These are phyloP conservation scores for Abrus precatorius DNA, from an alignment of 306 rosid species.

Conservation along the genomic window DNA sequence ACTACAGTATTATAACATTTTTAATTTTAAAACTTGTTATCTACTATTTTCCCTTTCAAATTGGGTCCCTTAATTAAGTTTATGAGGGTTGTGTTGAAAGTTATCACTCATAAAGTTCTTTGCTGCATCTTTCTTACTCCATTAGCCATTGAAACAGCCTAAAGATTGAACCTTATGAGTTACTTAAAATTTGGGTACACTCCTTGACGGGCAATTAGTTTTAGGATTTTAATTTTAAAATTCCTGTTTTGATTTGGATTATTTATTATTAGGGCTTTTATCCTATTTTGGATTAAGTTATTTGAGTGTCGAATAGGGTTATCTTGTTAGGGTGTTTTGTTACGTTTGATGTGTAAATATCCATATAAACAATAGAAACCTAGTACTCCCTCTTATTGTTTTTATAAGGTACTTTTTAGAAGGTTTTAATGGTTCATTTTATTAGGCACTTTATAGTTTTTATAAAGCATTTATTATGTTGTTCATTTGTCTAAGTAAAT, in stretches of 20 bases:
- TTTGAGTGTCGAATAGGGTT: not conserved
- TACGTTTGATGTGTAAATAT: not conserved
- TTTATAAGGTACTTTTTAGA: too few species aligned
- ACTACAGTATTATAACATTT: not conserved
- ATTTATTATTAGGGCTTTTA: not conserved
- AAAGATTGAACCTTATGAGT: not conserved
- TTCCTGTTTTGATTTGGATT: not conserved
- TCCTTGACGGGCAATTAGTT: not conserved
- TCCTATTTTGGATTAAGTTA: conserved; percentile 1
- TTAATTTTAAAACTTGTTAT: not conserved
- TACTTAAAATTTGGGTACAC: conserved; percentile 10
- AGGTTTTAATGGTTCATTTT: too few species aligned
- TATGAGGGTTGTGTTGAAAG: conserved; percentile 17
- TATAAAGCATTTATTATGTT: too few species aligned
- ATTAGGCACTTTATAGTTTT: too few species aligned
- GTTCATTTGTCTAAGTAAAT: too few species aligned
- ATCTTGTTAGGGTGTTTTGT: not conserved
- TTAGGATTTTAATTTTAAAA: too few species aligned
- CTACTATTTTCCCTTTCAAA: not conserved
- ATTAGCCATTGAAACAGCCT: conserved; percentile 3
- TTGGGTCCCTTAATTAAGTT: conserved; percentile 11
- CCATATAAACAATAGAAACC: not conserved
- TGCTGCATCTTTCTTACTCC: not conserved
- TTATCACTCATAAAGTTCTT: not conserved
- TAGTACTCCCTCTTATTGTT: not conserved